Conservation (phyloP, 805 yeast species). For the Zygosaccharomyces siamensis region DNA sequence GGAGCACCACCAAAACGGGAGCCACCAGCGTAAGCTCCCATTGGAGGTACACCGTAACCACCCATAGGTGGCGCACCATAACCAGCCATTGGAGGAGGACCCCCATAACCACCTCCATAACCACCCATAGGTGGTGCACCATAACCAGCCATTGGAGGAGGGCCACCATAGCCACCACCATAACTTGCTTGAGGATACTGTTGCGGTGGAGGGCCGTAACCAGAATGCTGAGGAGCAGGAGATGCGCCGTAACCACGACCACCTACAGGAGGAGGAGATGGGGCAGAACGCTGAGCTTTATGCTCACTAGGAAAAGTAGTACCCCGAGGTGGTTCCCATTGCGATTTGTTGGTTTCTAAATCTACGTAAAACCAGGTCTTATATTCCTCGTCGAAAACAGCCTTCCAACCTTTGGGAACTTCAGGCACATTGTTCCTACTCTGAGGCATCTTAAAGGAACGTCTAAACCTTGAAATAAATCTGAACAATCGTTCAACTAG, state of each 20-base stretch:
- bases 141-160: slow-evolving; percentile 7
- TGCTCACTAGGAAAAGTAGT: slow-evolving; percentile 38
- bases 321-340: slow-evolving; percentile 83
- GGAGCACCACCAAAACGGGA: slow-evolving; percentile 12
- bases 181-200: slow-evolving; percentile 11
- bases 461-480: too few relatives aligned
- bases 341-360: slow-evolving; percentile 64
- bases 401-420: slow-evolving; percentile 69
- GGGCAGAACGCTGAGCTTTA: slow-evolving; percentile 16
- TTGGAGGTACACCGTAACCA: slow-evolving; percentile 19
- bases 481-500: neutral
- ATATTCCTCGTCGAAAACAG: slow-evolving; percentile 66
- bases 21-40: slow-evolving; percentile 33
- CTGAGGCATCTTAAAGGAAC: slow-evolving; percentile 18
- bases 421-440: slow-evolving; percentile 41
- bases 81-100: slow-evolving; percentile 2
- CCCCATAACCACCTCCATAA: slow-evolving; percentile 9
- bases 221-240: slow-evolving; percentile 20
- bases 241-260: slow-evolving; percentile 18
- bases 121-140: neutral
- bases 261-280: slow-evolving; percentile 40
- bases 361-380: slow-evolving; percentile 79
- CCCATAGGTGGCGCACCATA: neutral
- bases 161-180: slow-evolving; percentile 2
- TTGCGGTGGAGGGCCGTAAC: slow-evolving; percentile 27